Evolutionary conservation across 225 moss, liverwort and hornwort species (phyloP).

Genomic region (Sphagnum contortum): DNA sequence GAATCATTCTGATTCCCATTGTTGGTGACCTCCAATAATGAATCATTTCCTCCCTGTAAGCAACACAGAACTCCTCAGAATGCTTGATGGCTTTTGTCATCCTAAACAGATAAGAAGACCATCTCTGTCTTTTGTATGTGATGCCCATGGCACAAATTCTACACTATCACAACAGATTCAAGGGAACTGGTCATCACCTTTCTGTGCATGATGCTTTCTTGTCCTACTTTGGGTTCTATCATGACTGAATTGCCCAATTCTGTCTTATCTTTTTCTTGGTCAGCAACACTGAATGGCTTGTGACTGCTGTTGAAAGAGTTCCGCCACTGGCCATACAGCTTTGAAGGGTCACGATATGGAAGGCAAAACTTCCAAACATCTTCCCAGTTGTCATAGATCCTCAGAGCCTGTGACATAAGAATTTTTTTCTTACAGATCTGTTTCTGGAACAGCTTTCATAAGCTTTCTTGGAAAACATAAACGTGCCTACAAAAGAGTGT

Average conservation of each 20-base stretch:
- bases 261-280: no score
- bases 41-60: constrained; percentile 27
- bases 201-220: constrained; percentile 55
- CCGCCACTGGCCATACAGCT: constrained; percentile 79
- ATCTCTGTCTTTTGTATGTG: no score
- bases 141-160: no score
- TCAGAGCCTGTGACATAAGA: constrained; percentile 47
- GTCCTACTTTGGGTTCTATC: constrained; percentile 19
- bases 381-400: constrained; percentile 77
- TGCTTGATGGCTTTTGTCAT: background rate
- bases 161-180: no score
- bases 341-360: constrained; percentile 74
- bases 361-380: constrained; percentile 73
- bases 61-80: background rate
- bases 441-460: no score
- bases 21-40: constrained; percentile 4
- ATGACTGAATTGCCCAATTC: no score
- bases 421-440: no score
- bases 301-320: constrained; percentile 28
- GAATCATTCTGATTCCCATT: constrained; percentile 24
- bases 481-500: no score
- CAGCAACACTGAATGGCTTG: no score
- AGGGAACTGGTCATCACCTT: constrained; percentile 3
- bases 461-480: no score
- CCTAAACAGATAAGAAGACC: no score